phyloP scores from a whole-genome alignment of 2,329 filamentous ascomycete genomes.

The Pseudocercospora eumusae region DNA sequence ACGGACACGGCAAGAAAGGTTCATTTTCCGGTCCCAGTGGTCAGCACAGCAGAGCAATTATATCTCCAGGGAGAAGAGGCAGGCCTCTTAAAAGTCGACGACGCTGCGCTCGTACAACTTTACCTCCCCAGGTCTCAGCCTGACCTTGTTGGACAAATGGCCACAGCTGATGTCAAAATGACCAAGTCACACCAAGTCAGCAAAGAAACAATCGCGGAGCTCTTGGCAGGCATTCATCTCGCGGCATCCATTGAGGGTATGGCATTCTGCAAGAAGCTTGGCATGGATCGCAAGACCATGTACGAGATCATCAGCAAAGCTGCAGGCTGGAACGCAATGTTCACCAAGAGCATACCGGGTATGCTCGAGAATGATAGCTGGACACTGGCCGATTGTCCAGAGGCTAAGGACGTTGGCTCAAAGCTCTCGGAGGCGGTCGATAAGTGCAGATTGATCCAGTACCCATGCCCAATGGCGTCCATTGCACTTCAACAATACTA shows the following conservation, averaged over 20 bases:
- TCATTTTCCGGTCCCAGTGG: slow-evolving; percentile 62
- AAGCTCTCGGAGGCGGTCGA: slow-evolving; percentile 48
- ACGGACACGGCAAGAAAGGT: slow-evolving; percentile 62
- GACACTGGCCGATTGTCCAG: slow-evolving; percentile 41
- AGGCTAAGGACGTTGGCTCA: slow-evolving; percentile 42
- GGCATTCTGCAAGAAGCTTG: slow-evolving; percentile 49
- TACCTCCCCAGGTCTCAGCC: slow-evolving; percentile 45
- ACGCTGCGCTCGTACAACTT: slow-evolving; percentile 58
- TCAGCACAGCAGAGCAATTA: slow-evolving; percentile 63
- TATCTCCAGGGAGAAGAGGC: slow-evolving; percentile 62
- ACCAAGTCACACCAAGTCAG: slow-evolving; percentile 37
- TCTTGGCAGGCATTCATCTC: slow-evolving; percentile 53
- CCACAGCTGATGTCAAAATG: slow-evolving; percentile 43
- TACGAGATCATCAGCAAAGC: slow-evolving; percentile 51
- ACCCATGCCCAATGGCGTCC: slow-evolving; percentile 41
- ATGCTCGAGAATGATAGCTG: slow-evolving; percentile 42
- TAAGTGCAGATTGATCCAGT: slow-evolving; percentile 38
- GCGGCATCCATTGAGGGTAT: slow-evolving; percentile 53
- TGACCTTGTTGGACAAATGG: slow-evolving; percentile 39
- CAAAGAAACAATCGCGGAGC: slow-evolving; percentile 43
- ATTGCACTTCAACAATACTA: slow-evolving; percentile 40
- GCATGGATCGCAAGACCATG: slow-evolving; percentile 49
- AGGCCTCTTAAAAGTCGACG: slow-evolving; percentile 58
- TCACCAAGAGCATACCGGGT: slow-evolving; percentile 42
- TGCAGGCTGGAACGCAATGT: slow-evolving; percentile 50